Evolutionary conservation across 257 asterid species (phyloP).

Genomic region (Solanum sparsipilum): DNA sequence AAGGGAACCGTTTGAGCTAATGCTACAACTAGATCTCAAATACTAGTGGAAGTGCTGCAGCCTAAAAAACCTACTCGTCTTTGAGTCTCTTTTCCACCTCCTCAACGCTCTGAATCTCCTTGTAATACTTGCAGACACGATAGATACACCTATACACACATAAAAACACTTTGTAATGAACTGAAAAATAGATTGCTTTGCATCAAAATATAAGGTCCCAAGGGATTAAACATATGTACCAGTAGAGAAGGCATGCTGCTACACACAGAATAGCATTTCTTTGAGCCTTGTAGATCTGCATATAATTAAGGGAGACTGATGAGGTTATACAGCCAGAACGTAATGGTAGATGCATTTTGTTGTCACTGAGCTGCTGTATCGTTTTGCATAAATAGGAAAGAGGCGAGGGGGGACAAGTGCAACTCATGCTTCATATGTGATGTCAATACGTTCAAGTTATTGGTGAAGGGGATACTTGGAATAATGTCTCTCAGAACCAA

Average conservation of each 20-base stretch:
- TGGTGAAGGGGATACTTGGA: not conserved
- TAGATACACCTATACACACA: conserved; percentile 55
- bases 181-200: not conserved
- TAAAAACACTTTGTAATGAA: not conserved
- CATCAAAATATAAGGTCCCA: not conserved
- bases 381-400: not conserved
- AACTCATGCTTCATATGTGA: not conserved
- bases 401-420: not conserved
- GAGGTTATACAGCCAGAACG: not conserved
- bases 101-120: conserved; percentile 56
- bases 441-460: not conserved
- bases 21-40: not conserved
- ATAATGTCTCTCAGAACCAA: not conserved
- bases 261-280: conserved; percentile 64
- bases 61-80: conserved; percentile 34
- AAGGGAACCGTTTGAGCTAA: not conserved
- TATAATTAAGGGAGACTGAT: not conserved
- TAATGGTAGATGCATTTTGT: not conserved
- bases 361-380: not conserved
- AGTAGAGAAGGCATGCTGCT: conserved; percentile 64
- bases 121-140: conserved; percentile 62
- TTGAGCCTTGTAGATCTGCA: conserved; percentile 83
- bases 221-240: conserved; percentile 25
- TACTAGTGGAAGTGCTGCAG: not conserved
- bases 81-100: conserved; percentile 85